Percentiles rank a stretch among this genome's conserved stretches.
phyloP scores from a whole-genome alignment of 306 rosid genomes.

The Medicago lupulina region DNA sequence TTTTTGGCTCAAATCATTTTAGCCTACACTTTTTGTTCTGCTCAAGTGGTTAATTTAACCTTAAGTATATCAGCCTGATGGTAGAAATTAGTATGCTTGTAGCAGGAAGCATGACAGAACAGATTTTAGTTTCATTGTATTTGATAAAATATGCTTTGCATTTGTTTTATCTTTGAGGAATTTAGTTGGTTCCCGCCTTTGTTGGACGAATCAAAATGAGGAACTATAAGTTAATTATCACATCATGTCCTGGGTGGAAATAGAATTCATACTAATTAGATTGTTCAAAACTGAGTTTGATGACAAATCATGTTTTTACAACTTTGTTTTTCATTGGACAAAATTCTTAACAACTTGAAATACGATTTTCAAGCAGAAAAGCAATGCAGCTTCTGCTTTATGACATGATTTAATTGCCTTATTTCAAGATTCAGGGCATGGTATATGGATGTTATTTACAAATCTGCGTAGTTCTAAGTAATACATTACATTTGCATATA shows the following conservation, averaged over 20 bases:
- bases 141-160: slow-evolving; percentile 2
- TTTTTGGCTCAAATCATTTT: neutral
- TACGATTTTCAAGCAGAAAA: too few relatives aligned
- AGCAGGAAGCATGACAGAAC: slow-evolving; percentile 29
- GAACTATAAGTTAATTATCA: neutral
- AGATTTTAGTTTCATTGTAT: neutral
- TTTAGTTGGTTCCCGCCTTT: neutral
- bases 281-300: too few relatives aligned
- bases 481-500: too few relatives aligned
- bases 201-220: neutral
- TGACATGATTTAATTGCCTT: too few relatives aligned
- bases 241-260: too few relatives aligned
- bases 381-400: too few relatives aligned
- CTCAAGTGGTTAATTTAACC: slow-evolving; percentile 20
- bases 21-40: neutral
- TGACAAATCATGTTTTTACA: too few relatives aligned
- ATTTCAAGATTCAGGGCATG: too few relatives aligned
- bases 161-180: slow-evolving; percentile 15
- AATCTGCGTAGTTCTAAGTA: too few relatives aligned
- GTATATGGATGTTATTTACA: too few relatives aligned
- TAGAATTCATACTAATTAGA: neutral
- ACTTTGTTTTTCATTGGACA: too few relatives aligned
- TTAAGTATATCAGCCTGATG: neutral
- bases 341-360: too few relatives aligned
- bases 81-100: slow-evolving; percentile 18